Evolutionary conservation across 2,329 filamentous ascomycete species (phyloP).

Genomic region (Triangularia verruculosa): DNA sequence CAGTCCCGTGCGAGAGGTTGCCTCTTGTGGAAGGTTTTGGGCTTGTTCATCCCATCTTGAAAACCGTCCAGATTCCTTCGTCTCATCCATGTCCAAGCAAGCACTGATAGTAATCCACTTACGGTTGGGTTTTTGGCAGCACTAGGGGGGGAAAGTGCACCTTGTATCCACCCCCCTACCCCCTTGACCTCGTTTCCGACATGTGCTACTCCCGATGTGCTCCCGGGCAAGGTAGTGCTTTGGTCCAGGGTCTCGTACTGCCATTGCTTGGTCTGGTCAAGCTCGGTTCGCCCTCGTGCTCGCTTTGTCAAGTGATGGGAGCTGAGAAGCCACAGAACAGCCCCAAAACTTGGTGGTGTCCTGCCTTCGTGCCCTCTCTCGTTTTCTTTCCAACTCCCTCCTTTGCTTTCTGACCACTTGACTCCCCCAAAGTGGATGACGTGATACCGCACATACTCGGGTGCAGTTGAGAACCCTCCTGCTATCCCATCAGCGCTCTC

Average conservation of each 20-base stretch:
- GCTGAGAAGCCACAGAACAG: conserved; percentile 22
- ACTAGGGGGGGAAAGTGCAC: not conserved
- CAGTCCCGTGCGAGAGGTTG: conserved; percentile 29
- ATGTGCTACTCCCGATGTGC: conserved; percentile 20
- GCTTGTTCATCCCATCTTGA: conserved; percentile 22
- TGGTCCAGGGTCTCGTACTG: conserved; percentile 22
- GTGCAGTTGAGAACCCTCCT: not conserved
- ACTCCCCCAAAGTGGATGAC: conserved; percentile 23
- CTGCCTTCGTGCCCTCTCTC: conserved; percentile 13
- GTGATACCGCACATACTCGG: conserved; percentile 19
- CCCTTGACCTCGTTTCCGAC: conserved; percentile 28
- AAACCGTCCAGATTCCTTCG: conserved; percentile 18
- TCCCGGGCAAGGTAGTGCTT: conserved; percentile 22
- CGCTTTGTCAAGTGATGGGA: conserved; percentile 29
- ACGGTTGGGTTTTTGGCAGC: conserved; percentile 11
- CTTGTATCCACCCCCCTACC: conserved; percentile 17
- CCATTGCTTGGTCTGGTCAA: conserved; percentile 1
- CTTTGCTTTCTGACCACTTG: conserved; percentile 18
- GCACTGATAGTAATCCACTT: conserved; percentile 18
- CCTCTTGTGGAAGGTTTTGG: conserved; percentile 33
- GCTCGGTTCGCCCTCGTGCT: conserved; percentile 22
- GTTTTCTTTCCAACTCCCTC: conserved; percentile 23
- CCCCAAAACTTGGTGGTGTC: conserved; percentile 25
- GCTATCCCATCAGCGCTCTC: not conserved
- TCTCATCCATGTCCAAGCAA: conserved; percentile 24